Base-by-base conservation (phyloP, 345 rosid genomes). In the Corchorus capsularis region DNA sequence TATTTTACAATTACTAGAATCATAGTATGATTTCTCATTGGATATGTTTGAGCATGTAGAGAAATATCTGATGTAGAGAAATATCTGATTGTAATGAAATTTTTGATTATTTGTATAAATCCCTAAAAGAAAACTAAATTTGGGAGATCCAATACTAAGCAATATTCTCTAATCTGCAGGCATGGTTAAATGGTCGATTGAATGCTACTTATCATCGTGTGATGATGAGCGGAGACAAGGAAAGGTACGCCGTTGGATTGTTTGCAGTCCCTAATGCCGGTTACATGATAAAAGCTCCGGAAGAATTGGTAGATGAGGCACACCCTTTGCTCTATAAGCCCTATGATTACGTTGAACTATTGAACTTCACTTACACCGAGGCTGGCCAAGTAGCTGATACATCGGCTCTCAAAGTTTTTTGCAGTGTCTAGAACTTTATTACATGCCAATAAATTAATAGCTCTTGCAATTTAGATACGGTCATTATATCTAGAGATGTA, bases 121-220 rank as follows among this genome's bases (percentile, higher is more conserved):
- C 5, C 13, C 27, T 20, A 19, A 2, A n/a, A 20, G 4, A 19
- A 20, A 19, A 19, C 4, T 19, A n/a, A 14, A n/a, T 61, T 61
- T 61, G 4, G 1, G 37, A 5, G 27, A 27, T 27, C 19, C 27
- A 61, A 1, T 20, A 62, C 3, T 27, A 27, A 27, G 27, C 1
- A 27, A 27, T n/a, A n/a, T n/a, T 27, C 27, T 27, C 27, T 27
- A 27, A 54, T 73, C 47, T 65, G 32, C 66, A 93, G 97, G 97
- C 94, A 49, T 85, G 91, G 89, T 8, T 82, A 12, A 93, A 93
- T 62, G 97, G 93, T 16, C 71, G 85, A 68, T 20, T 93, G 37
- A 75, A 91, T 81, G 86, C 93, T 69, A 80, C 96, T 0, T 45
- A 74, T 63, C 97, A 93, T 59, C 87, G 94, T 0, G 96, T 91